phyloP scores from a whole-genome alignment of 129 eudicot genomes.

The Artemisia annua region DNA sequence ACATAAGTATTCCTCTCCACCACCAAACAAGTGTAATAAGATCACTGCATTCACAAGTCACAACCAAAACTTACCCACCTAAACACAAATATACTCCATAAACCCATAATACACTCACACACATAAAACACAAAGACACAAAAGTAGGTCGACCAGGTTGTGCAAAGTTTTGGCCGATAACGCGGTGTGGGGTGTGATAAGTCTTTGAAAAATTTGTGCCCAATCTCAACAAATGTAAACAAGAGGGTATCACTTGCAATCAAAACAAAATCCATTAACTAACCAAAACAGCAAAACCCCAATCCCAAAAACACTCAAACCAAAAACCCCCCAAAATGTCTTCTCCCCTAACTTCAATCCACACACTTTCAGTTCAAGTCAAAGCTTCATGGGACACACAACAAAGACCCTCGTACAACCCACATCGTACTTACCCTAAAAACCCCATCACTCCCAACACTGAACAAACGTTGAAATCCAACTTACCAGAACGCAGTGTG shows the following conservation, averaged over 20 bases:
- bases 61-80: no score
- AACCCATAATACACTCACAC: no score
- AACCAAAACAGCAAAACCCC: conserved; percentile 21
- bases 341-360: conserved; percentile 7
- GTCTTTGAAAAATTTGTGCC: neutral
- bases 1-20: no score
- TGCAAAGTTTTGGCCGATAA: no score
- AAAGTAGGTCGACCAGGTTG: no score
- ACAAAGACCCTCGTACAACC: conserved; percentile 63
- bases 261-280: neutral
- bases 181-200: no score
- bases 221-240: neutral
- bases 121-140: no score
- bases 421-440: conserved; percentile 72
- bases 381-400: conserved; percentile 73
- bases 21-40: no score
- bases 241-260: neutral
- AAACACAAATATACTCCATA: no score
- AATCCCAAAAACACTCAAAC: no score
- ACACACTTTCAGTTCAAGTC: conserved; percentile 31
- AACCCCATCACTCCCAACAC: conserved; percentile 23
- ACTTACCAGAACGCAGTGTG: conserved; percentile 29
- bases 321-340: conserved; percentile 16
- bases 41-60: no score
- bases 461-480: conserved; percentile 25